Conservation (phyloP, 257 asterid genomes). For the Scutellaria baicalensis region DNA sequence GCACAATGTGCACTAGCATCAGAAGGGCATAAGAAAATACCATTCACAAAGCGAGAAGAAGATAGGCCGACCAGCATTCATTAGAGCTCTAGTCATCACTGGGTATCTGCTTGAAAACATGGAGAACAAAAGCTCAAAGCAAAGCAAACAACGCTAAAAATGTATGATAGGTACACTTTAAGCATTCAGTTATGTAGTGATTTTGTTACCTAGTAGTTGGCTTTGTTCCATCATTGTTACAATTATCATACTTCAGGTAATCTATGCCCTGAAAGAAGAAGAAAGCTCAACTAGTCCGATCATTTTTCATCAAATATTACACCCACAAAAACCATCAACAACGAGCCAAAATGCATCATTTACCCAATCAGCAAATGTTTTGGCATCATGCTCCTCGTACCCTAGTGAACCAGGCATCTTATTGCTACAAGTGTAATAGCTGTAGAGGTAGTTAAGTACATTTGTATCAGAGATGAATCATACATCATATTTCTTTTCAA, state of each 20-base stretch:
- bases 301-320: background rate
- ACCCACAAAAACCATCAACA: background rate
- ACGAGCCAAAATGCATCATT: background rate
- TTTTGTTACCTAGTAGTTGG: slow-evolving; percentile 54
- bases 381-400: slow-evolving; percentile 78
- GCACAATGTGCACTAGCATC: background rate
- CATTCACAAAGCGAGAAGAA: slow-evolving; percentile 89
- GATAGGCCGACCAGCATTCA: slow-evolving; percentile 67
- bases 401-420: slow-evolving; percentile 95
- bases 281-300: background rate
- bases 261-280: slow-evolving; percentile 65
- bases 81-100: slow-evolving; percentile 75
- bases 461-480: background rate
- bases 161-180: background rate
- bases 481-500: background rate
- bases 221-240: slow-evolving; percentile 60
- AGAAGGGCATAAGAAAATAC: slow-evolving; percentile 23
- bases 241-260: slow-evolving; percentile 88
- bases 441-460: slow-evolving; percentile 19
- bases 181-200: background rate
- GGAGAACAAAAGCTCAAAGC: background rate
- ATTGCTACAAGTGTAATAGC: slow-evolving; percentile 71
- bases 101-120: slow-evolving; percentile 47
- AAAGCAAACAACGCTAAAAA: background rate
- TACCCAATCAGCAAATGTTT: slow-evolving; percentile 86